These are phyloP conservation scores for Ustanciosporium gigantosporum DNA, from an alignment of 1,284 basidiomycete genomes.

Conservation along the genomic window DNA sequence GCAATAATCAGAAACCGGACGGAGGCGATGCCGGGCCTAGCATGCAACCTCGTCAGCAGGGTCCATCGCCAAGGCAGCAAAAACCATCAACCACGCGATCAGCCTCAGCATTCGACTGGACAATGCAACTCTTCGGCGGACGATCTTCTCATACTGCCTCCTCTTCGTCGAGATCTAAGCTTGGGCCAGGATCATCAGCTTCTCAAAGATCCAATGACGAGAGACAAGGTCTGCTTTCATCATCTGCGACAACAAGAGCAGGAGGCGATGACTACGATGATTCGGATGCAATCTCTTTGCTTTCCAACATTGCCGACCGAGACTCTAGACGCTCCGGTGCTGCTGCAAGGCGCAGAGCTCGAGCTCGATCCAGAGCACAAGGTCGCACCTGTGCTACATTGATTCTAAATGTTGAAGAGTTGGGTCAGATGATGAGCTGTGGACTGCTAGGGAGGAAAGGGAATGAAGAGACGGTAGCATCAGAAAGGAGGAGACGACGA, in stretches of 20 bases:
- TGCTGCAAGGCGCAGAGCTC: constrained; percentile 18
- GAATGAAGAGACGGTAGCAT: not conserved
- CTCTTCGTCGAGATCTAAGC: not conserved
- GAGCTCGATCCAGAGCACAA: constrained; percentile 14
- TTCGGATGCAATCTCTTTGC: constrained; percentile 49
- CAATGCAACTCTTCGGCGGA: not conserved
- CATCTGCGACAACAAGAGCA: not conserved
- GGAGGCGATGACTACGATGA: constrained; percentile 44
- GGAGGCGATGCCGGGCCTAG: no score
- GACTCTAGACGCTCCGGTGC: constrained; percentile 15
- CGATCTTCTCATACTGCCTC: not conserved
- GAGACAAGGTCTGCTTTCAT: not conserved
- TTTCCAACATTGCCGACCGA: constrained; percentile 47
- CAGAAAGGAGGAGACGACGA: constrained; percentile 2
- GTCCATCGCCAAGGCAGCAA: no score
- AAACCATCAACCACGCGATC: not conserved
- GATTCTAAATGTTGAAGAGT: constrained; percentile 15
- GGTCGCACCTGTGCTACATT: constrained; percentile 18
- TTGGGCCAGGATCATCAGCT: not conserved
- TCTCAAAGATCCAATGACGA: not conserved
- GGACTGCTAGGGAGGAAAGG: constrained; percentile 12
- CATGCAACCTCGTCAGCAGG: no score
- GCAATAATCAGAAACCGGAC: no score
- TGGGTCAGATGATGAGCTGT: constrained; percentile 9
- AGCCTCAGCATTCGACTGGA: not conserved